These are phyloP conservation scores for Hymenochaete sp. DNA, from an alignment of 1,284 basidiomycete species.

Conservation along the genomic window DNA sequence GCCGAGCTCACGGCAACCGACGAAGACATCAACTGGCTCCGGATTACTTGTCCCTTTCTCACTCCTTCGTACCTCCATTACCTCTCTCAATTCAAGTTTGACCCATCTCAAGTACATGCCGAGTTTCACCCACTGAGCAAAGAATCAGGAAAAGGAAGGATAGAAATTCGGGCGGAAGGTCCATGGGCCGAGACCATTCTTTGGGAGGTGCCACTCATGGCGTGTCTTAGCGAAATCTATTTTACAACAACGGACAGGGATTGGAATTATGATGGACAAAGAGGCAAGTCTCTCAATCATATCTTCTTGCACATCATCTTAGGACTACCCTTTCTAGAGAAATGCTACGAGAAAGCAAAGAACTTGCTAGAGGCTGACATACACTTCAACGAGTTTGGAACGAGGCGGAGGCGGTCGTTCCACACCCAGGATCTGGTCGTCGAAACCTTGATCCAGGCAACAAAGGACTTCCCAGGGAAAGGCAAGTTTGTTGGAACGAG, in stretches of 20 bases:
- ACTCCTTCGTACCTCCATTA: slow-evolving; percentile 69
- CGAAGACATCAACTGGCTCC: slow-evolving; percentile 66
- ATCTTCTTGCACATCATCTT: neutral
- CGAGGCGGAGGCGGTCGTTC: slow-evolving; percentile 78
- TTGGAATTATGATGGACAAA: slow-evolving; percentile 80
- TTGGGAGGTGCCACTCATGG: slow-evolving; percentile 96
- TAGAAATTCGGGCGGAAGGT: slow-evolving; percentile 71
- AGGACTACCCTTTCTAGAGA: slow-evolving; percentile 25
- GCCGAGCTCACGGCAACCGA: slow-evolving; percentile 49
- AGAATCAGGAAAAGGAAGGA: slow-evolving; percentile 49
- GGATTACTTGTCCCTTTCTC: slow-evolving; percentile 70
- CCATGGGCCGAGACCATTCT: slow-evolving; percentile 87
- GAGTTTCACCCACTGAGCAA: slow-evolving; percentile 51
- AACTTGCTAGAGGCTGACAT: slow-evolving; percentile 64
- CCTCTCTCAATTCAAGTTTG: slow-evolving; percentile 64
- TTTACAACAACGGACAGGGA: slow-evolving; percentile 64
- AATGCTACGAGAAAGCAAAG: slow-evolving; percentile 66
- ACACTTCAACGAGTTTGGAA: slow-evolving; percentile 88
- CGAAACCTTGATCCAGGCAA: slow-evolving; percentile 56
- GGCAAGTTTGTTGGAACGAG: slow-evolving; percentile 79
- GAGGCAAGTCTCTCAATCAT: slow-evolving; percentile 36
- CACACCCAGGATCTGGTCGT: slow-evolving; percentile 76
- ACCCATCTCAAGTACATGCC: slow-evolving; percentile 74
- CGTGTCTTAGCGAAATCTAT: slow-evolving; percentile 74
- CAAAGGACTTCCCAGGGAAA: slow-evolving; percentile 38